phyloP scores from a whole-genome alignment of 345 rosid genomes.

The Tarenaya hassleriana region DNA sequence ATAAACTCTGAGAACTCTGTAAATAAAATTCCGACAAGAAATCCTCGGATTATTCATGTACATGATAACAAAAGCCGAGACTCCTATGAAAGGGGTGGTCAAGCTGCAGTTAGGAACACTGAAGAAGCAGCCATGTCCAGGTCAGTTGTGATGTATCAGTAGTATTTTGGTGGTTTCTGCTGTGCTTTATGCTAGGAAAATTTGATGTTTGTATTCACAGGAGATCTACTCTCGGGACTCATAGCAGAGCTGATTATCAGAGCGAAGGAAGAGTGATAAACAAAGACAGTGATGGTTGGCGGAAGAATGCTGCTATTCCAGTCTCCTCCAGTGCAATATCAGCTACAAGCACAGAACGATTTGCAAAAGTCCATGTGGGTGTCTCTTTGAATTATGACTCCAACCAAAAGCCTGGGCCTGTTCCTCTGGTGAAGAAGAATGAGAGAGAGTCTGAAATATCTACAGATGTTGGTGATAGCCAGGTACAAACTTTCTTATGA shows the following conservation, averaged over 20 bases:
- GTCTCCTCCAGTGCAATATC: conserved; percentile 31
- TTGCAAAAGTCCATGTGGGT: conserved; percentile 32
- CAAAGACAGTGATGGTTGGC: conserved; percentile 57
- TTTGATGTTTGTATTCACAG: conserved; percentile 44
- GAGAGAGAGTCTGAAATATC: conserved; percentile 37
- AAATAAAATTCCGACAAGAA: conserved; percentile 35
- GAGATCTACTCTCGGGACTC: conserved; percentile 53
- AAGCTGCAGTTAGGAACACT: conserved; percentile 37
- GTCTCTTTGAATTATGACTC: conserved; percentile 27
- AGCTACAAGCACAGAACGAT: conserved; percentile 34
- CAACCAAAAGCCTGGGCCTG: conserved; percentile 31
- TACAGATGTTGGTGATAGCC: conserved; percentile 41
- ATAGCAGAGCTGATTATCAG: conserved; percentile 48
- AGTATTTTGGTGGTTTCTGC: conserved; percentile 23
- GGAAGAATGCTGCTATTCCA: conserved; percentile 35
- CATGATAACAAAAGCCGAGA: conserved; percentile 27
- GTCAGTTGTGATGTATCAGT: conserved; percentile 36
- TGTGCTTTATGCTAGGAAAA: conserved; percentile 24
- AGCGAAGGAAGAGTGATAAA: conserved; percentile 44
- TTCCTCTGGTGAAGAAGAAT: conserved; percentile 33
- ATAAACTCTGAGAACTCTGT: conserved; percentile 30
- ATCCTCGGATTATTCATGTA: conserved; percentile 29
- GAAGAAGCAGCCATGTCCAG: conserved; percentile 43
- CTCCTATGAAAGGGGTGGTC: conserved; percentile 30
- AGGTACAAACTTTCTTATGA: conserved; percentile 41